These are phyloP conservation scores for Fusarium albidum DNA, from an alignment of 2,329 filamentous ascomycete species.

Conservation along the genomic window DNA sequence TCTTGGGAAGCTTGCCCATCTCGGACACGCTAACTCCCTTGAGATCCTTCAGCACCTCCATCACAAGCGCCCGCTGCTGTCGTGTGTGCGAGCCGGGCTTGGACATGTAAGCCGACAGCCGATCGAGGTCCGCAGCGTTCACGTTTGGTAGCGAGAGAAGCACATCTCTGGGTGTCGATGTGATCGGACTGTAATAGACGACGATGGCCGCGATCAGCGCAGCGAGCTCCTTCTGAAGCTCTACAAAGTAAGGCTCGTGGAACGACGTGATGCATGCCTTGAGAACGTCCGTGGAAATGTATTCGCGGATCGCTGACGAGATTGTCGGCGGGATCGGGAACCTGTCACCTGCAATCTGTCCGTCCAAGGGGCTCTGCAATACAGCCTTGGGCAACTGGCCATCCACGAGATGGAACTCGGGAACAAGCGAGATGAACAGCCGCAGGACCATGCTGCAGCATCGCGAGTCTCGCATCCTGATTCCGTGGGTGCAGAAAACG, in stretches of 20 bases:
- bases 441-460: constrained; percentile 87
- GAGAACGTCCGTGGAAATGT: constrained; percentile 87
- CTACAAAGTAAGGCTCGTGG: constrained; percentile 96
- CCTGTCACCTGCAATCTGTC: constrained; percentile 44
- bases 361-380: constrained; percentile 37
- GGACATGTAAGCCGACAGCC: constrained; percentile 67
- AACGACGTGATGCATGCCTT: constrained; percentile 90
- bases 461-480: constrained; percentile 88
- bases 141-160: constrained; percentile 85
- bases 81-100: constrained; percentile 69
- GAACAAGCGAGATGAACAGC: constrained; percentile 85
- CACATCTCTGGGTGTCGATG: constrained; percentile 75
- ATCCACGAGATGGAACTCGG: constrained; percentile 75
- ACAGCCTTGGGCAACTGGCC: constrained; percentile 38
- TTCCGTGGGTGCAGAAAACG: constrained; percentile 88
- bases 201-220: constrained; percentile 87
- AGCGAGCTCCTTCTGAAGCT: constrained; percentile 92
- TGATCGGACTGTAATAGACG: constrained; percentile 75
- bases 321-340: constrained; percentile 61
- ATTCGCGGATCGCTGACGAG: constrained; percentile 79
- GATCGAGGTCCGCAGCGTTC: constrained; percentile 70
- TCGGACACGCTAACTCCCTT: constrained; percentile 93
- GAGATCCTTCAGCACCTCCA: constrained; percentile 86
- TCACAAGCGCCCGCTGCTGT: constrained; percentile 79
- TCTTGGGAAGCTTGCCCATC: constrained; percentile 81